Evolutionary conservation across 177 flowering plant genomes (phyloP), one percentile per base, ranked within the genome.

Genomic region (Vitis hybrid): DNA sequence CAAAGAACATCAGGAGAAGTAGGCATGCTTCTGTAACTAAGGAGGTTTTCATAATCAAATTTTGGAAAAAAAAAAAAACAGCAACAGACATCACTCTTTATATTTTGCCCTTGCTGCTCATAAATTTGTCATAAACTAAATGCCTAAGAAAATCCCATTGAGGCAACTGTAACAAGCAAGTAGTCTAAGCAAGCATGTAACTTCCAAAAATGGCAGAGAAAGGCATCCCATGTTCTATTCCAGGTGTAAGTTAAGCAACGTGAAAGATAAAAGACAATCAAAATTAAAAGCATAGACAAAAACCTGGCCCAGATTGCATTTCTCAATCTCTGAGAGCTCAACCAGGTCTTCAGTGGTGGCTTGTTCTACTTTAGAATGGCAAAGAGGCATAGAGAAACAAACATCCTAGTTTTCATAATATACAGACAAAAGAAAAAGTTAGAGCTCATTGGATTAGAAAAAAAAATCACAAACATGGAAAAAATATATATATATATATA

Each of bases 251-350:
- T 33, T 49, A 18, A 62, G 55, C 13, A 1, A 67, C 2, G 57
- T 55, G 18, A 71, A 59, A 52, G n/a, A 52, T n/a, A 22, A 62
- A 16, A 20, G 48, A 61, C 5, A 7, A 50, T 13, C 10, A 60
- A 22, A 64, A 19, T 55, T 14, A 70, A 67, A 64, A 64, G 62
- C 33, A 65, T 6, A 62, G 66, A 59, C 51, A 60, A 22, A 67
- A 59, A 94, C 98, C 98, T 96, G 92, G 55, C 98, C 97, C 60
- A 88, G 75, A 80, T 87, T 89, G 19, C 78, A 75, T 73, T 88
- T 96, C 84, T 90, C 98, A 63, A 96, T 88, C 80, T 96, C 97
- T 53, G 92, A 86, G 16, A 96, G 97, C 80, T 90, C 97, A 62
- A 86, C 89, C 60, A 96, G 82, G 75, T 92, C 99, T 75, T 96